phyloP scores from a whole-genome alignment of 2,329 filamentous ascomycete genomes.

The Calonectria montana region DNA sequence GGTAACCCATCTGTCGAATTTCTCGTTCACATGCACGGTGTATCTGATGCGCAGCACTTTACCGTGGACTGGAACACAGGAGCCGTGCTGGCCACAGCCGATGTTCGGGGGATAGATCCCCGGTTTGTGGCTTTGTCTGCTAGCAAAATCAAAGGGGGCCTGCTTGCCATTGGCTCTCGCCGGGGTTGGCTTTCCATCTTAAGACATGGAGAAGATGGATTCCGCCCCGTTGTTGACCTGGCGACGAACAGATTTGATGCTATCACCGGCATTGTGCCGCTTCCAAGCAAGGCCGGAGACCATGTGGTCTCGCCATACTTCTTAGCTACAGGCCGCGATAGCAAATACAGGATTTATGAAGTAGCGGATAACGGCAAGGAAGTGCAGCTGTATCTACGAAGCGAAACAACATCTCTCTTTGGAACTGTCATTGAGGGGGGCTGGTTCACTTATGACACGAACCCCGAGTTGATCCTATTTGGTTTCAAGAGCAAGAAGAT shows the following conservation, averaged over 20 bases:
- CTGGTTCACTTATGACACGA: slow-evolving; percentile 60
- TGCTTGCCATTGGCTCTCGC: slow-evolving; percentile 65
- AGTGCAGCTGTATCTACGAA: slow-evolving; percentile 61
- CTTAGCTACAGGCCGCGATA: slow-evolving; percentile 81
- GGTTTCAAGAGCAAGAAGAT: slow-evolving; percentile 87
- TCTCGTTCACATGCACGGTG: slow-evolving; percentile 60
- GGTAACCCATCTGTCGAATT: slow-evolving; percentile 44
- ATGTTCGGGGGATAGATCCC: slow-evolving; percentile 55
- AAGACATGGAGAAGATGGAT: slow-evolving; percentile 38
- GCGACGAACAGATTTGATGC: slow-evolving; percentile 66
- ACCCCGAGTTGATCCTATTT: slow-evolving; percentile 74
- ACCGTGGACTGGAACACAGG: slow-evolving; percentile 49
- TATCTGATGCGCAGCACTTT: slow-evolving; percentile 56
- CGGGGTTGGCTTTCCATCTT: slow-evolving; percentile 59
- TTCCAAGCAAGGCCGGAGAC: slow-evolving; percentile 46
- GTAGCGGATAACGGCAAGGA: slow-evolving; percentile 41
- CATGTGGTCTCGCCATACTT: slow-evolving; percentile 57
- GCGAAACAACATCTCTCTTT: slow-evolving; percentile 77
- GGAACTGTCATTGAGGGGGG: slow-evolving; percentile 82
- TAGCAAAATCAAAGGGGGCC: slow-evolving; percentile 50
- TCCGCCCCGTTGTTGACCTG: slow-evolving; percentile 46
- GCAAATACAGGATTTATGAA: slow-evolving; percentile 75
- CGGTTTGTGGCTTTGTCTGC: slow-evolving; percentile 63
- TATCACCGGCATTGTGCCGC: slow-evolving; percentile 73
- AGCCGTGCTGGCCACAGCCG: slow-evolving; percentile 41